Conservation (phyloP, 1,284 basidiomycete species). For the Cryptococcus maquisensis region DNA sequence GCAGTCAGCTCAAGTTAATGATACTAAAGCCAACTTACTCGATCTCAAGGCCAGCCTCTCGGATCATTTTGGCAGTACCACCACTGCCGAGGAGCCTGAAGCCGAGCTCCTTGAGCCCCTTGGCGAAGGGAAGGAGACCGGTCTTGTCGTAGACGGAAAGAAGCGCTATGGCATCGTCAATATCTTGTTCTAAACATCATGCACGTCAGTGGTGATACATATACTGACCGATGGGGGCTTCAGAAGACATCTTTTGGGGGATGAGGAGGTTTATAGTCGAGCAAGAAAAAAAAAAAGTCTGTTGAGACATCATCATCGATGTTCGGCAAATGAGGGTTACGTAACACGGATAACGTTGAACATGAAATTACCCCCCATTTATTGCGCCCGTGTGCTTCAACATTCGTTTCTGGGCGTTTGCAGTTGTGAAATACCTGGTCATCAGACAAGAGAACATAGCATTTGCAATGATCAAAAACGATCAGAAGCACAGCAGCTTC, state of each 20-base stretch:
- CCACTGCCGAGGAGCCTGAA: constrained; percentile 90
- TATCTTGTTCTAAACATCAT: neutral
- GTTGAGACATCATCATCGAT: no score
- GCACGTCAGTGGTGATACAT: neutral
- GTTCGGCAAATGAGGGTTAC: no score
- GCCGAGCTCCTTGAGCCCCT: constrained; percentile 72
- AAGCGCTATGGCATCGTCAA: constrained; percentile 56
- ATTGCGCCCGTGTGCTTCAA: no score
- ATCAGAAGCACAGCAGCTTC: no score
- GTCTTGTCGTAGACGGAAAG: constrained; percentile 98
- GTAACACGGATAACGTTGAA: no score
- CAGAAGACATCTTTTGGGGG: constrained; percentile 18
- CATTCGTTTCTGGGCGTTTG: no score
- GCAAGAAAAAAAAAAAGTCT: neutral
- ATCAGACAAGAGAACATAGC: no score
- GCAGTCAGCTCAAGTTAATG: constrained; percentile 1
- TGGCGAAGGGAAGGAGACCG: constrained; percentile 81
- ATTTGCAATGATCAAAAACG: no score
- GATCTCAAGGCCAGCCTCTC: constrained; percentile 87
- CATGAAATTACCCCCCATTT: no score
- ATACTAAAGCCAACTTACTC: constrained; percentile 57
- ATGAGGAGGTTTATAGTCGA: neutral
- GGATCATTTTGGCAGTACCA: constrained; percentile 95
- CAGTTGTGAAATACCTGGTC: no score
- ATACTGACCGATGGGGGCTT: constrained; percentile 34